A percentile compares a stretch with the other conserved stretches of the same genome.
Conservation (phyloP, 306 rosid species). For the Gillenia trifoliata region DNA sequence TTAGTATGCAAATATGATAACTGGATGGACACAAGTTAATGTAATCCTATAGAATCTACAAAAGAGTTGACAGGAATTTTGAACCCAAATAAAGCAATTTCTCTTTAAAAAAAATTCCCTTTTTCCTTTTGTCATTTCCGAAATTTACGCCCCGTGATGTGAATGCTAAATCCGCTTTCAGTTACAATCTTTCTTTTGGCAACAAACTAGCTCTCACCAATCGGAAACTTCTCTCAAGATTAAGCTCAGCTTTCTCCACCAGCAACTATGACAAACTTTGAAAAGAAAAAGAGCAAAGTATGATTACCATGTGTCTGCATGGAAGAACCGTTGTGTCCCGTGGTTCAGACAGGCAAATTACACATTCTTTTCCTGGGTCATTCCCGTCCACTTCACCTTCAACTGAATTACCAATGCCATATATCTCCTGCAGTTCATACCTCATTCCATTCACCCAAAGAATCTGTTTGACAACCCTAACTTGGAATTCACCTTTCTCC, state of each 20-base stretch:
- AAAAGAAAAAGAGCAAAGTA: not conserved
- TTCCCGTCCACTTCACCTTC: conserved; percentile 76
- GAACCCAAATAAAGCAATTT: not conserved
- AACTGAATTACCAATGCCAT: conserved; percentile 88
- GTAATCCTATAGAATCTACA: not conserved
- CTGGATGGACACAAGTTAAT: not conserved
- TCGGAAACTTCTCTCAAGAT: not conserved
- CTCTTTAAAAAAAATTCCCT: not conserved
- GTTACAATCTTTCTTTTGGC: not conserved
- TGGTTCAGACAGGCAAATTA: conserved; percentile 96
- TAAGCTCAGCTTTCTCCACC: not conserved
- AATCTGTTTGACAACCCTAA: conserved; percentile 80
- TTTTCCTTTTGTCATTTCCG: not conserved
- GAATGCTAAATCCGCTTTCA: not conserved
- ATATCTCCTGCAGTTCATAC: conserved; percentile 94
- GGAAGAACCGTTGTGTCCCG: conserved; percentile 94
- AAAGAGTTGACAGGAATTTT: not conserved
- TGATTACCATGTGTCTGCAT: conserved; percentile 96
- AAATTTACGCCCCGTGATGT: too few relatives aligned
- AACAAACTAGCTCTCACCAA: not conserved
- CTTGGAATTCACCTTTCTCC: conserved; percentile 79
- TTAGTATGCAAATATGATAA: not conserved
- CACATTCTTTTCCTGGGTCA: conserved; percentile 95
- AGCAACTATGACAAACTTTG: conserved; percentile 2
- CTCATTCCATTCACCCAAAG: conserved; percentile 84